phyloP scores from a whole-genome alignment of 441 rosid genomes.

The Populus tomentosa region DNA sequence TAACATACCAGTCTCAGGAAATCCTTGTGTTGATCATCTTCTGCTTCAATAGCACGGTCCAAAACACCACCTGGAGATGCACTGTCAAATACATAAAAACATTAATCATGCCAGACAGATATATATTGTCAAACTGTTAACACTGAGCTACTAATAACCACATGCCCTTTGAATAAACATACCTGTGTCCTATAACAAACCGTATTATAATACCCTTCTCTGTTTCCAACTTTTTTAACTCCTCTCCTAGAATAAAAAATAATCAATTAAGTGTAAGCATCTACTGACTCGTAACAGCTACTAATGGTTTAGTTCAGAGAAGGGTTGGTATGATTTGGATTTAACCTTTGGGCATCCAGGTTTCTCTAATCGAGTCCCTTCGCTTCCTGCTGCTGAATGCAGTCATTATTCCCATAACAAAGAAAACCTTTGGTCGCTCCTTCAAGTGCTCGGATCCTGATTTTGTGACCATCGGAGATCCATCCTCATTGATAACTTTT shows the following conservation, averaged over 20 bases:
- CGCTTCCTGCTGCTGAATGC: slow-evolving; percentile 95
- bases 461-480: slow-evolving; percentile 40
- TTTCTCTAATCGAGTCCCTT: slow-evolving; percentile 84
- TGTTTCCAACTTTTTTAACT: slow-evolving; percentile 63
- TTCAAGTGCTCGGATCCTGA: slow-evolving; percentile 42
- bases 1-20: slow-evolving; percentile 70
- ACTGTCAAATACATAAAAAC: slow-evolving; percentile 34
- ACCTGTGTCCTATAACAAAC: slow-evolving; percentile 97
- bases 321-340: slow-evolving; percentile 1
- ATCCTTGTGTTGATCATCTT: slow-evolving; percentile 78
- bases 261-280: slow-evolving; percentile 17
- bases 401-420: slow-evolving; percentile 92
- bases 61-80: slow-evolving; percentile 77
- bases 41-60: slow-evolving; percentile 79
- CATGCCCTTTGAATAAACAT: slow-evolving; percentile 15
- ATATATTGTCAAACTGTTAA: background rate
- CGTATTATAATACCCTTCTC: slow-evolving; percentile 87
- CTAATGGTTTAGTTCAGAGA: slow-evolving; percentile 6
- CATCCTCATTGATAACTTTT: slow-evolving; percentile 44
- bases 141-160: background rate
- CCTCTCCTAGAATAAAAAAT: slow-evolving; percentile 51
- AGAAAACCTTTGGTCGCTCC: slow-evolving; percentile 63
- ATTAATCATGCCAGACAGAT: background rate
- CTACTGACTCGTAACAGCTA: slow-evolving; percentile 1
- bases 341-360: slow-evolving; percentile 89